Conservation (phyloP, 1,139 yeast species). For the Scheffersomyces titani region DNA sequence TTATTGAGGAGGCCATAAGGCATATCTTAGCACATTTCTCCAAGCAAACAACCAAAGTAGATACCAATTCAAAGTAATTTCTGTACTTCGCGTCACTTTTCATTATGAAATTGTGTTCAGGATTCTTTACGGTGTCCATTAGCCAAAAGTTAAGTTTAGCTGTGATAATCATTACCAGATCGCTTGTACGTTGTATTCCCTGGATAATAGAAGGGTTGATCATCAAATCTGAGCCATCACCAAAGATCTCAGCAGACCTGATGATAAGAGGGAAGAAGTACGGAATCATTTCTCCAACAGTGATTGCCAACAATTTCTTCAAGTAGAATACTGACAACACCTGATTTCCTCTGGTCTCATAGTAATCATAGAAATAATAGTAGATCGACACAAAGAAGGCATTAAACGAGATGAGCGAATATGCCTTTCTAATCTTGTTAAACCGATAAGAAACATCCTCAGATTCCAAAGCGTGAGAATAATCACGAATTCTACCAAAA, state of each 20-base stretch:
- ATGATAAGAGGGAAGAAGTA: constrained; percentile 34
- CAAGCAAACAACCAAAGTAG: background rate
- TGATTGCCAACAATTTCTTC: constrained; percentile 29
- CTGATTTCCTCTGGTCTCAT: constrained; percentile 19
- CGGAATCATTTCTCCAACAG: constrained; percentile 32
- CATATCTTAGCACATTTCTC: background rate
- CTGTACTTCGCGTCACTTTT: background rate
- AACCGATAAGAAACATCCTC: constrained; percentile 16
- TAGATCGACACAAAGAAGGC: constrained; percentile 34
- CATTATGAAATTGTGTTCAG: constrained; percentile 6
- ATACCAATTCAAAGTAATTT: background rate
- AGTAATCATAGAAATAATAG: constrained; percentile 40
- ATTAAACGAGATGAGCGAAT: constrained; percentile 29
- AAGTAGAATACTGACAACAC: constrained; percentile 29
- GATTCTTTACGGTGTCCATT: constrained; percentile 1
- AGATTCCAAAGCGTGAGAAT: constrained; percentile 4
- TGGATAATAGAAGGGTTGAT: constrained; percentile 43
- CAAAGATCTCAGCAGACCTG: constrained; percentile 34
- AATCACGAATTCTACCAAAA: constrained; percentile 1
- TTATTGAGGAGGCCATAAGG: background rate
- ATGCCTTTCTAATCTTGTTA: constrained; percentile 26
- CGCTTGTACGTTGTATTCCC: constrained; percentile 37
- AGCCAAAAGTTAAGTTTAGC: constrained; percentile 18
- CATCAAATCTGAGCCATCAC: constrained; percentile 21
- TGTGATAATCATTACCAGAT: constrained; percentile 30